Base-by-base conservation (phyloP, 2,329 filamentous ascomycete genomes). In the Colletotrichum karsti region DNA sequence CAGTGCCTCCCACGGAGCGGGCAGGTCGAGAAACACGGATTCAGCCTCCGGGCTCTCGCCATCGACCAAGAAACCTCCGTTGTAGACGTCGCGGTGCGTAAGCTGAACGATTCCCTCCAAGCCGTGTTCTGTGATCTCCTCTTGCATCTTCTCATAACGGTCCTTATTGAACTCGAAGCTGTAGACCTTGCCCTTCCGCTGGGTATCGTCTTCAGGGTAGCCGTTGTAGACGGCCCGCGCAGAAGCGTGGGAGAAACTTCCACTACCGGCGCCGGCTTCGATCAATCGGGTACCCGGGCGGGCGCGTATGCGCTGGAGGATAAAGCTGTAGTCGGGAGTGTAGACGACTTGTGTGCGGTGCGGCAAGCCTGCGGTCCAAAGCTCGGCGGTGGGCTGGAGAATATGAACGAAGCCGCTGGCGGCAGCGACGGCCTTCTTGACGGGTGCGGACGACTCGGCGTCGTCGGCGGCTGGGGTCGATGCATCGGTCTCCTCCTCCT, bases 291-390 rank as follows among this genome's bases (percentile, higher is more conserved):
- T 87, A 5, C 93, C 93, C 0, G 93, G 93, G 20, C 92, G 83
- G 5, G 91, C 92, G 33, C 92, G 87, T 73, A 96, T 87, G 35
- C 92, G 86, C 74, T 95, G 92, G 10, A 96, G 83, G 54, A 96
- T 89, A 76, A 94, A 96, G 81, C 93, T 95, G 80, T 94, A 95
- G 77, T 96, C 93, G 15, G 93, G 92, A 0, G 92, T 95, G 77
- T 96, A 96, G 59, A 96, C 93, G 39, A 96, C 93, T 76, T 96
- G 93, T 0, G 93, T 96, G 69, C 93, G 86, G 77, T 96, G 93
- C 1, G 93, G 93, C 53, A 96, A 80, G 65, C 91, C 93, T 61
- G 88, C 87, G 0, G 93, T 96, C 93, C 93, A 96, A 22, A 93
- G 85, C 78, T 96, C 93, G 5, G 93, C 93, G 0, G 93, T 94